A percentile compares a stretch with the other conserved stretches of the same genome.
These are phyloP conservation scores for Mollisia scopiformis DNA, from an alignment of 2,329 filamentous ascomycete genomes.

Conservation along the genomic window DNA sequence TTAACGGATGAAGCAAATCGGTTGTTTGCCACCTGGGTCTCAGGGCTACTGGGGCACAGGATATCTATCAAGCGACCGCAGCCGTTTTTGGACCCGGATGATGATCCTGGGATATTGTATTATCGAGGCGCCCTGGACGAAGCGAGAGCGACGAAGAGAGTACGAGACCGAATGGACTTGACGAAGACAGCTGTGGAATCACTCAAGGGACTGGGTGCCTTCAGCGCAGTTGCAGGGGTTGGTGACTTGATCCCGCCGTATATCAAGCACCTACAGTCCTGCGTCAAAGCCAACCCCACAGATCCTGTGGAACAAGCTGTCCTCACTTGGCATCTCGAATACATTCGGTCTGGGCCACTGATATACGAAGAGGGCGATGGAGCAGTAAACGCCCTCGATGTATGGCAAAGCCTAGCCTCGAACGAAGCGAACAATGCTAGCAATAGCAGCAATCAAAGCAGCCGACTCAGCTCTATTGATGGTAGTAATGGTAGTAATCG, in stretches of 20 bases:
- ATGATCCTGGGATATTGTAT: conserved; percentile 19
- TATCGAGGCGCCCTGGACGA: conserved; percentile 6
- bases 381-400: too few species aligned
- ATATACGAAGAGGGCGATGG: background rate
- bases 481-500: too few species aligned
- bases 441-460: too few species aligned
- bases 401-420: too few species aligned
- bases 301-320: background rate
- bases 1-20: too few species aligned
- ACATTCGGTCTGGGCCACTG: background rate
- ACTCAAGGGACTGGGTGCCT: background rate
- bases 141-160: background rate
- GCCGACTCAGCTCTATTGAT: too few species aligned
- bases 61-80: conserved; percentile 2
- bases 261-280: background rate
- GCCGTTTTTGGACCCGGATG: conserved; percentile 4
- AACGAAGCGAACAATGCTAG: too few species aligned
- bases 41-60: background rate
- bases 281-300: background rate
- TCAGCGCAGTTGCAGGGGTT: background rate
- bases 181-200: background rate
- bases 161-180: background rate
- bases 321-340: background rate
- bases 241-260: background rate
- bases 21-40: too few species aligned